Base-by-base conservation (phyloP, 371 early-diverging fungal genomes). In the Actinomortierella ambigua region DNA sequence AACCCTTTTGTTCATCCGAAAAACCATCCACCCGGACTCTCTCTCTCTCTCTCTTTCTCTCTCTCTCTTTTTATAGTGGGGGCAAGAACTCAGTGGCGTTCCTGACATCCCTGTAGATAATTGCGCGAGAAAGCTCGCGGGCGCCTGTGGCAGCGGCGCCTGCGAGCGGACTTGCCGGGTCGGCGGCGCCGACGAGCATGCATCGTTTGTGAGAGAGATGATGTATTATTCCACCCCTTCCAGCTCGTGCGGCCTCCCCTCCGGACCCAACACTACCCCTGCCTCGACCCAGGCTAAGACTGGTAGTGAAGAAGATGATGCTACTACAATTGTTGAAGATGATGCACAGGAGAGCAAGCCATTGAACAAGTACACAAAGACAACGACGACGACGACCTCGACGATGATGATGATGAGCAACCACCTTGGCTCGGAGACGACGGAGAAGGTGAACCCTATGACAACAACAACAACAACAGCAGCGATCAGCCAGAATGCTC, bases 41-140 rank as follows among this genome's bases (percentile, higher is more conserved):
- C 8, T 48, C 22, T 24, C 2, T 48, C 20, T 48, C 22, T 20
- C 3, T 48, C 8, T 48, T 24, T 22, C 20, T 48, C 18, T 48
- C 11, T 20, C 8, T 20, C 20, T 18, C 3, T 48, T 20, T 22
- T 20, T 48, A 6, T 57, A 75, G 75, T 75, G 75, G 75, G 61
- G 41, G 75, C 68, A 53, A 67, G 75, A 57, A 60, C 63, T 28
- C 75, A 63, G 75, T 73, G 75, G 75, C 61, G 67, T 43, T 55
- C 75, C 75, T 75, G 75, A 75, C 75, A 73, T 73, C 75, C 27
- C 64, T 60, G 67, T 67, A 60, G 63, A 75, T 75, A 63, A 75
- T 75, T 64, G 75, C 64, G 75, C 63, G 64, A 75, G 48, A 39
- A 67, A 44, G 64, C 64, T 67, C 49, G 53, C 68, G 61, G 75